These are phyloP conservation scores for Wickerhamiella musiphila DNA, from an alignment of 805 yeast genomes.

Conservation along the genomic window DNA sequence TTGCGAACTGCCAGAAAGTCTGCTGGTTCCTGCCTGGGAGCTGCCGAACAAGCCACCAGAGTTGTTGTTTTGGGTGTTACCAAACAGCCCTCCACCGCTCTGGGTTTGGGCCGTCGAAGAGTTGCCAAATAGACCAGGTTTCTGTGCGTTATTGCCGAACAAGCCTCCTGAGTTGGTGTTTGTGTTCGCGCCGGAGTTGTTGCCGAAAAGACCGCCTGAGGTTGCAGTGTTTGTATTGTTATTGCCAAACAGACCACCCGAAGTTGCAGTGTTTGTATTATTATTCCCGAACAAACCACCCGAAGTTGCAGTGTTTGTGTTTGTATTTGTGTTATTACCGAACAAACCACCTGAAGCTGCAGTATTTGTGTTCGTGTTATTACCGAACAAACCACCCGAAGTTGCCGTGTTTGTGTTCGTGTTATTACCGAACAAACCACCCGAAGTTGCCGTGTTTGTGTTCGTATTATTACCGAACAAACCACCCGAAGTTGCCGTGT, in stretches of 20 bases:
- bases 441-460: slow-evolving; percentile 5
- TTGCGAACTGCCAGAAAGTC: neutral
- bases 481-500: neutral
- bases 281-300: slow-evolving; percentile 1
- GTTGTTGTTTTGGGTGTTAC: too few relatives aligned
- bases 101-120: slow-evolving; percentile 2
- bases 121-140: slow-evolving; percentile 6
- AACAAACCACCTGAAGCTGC: slow-evolving; percentile 1
- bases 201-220: slow-evolving; percentile 5
- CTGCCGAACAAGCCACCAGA: too few relatives aligned
- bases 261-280: neutral
- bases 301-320: neutral
- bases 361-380: neutral
- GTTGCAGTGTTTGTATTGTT: neutral
- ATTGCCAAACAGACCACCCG: slow-evolving; percentile 6
- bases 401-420: slow-evolving; percentile 3
- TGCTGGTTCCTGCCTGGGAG: too few relatives aligned
- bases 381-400: slow-evolving; percentile 8
- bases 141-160: slow-evolving; percentile 2
- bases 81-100: slow-evolving; percentile 6
- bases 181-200: neutral
- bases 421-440: slow-evolving; percentile 16
- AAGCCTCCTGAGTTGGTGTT: slow-evolving; percentile 4
- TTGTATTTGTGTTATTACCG: neutral
- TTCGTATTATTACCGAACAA: slow-evolving; percentile 1